Percentiles rank a stretch among this genome's conserved stretches.
phyloP scores from a whole-genome alignment of 2,329 filamentous ascomycete species.

The Cercospora sp. region DNA sequence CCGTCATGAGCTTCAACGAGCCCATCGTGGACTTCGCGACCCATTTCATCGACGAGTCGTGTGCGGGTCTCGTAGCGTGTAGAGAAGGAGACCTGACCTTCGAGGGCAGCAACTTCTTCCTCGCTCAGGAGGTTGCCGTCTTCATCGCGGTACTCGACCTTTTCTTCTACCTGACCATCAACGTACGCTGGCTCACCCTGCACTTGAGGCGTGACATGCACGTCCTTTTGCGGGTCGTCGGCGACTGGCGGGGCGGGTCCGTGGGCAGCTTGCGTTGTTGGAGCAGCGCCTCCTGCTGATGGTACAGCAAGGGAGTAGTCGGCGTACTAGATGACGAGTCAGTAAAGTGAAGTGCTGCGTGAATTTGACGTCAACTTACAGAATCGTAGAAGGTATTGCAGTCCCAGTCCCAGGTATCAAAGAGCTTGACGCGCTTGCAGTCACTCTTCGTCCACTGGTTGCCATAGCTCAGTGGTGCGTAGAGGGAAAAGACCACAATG shows the following conservation, averaged over 20 bases:
- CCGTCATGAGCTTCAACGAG: constrained; percentile 48
- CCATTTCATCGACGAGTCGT: constrained; percentile 73
- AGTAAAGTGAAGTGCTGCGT: background rate
- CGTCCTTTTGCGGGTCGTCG: constrained; percentile 40
- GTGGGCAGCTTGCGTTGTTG: constrained; percentile 34
- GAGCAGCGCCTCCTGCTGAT: constrained; percentile 26
- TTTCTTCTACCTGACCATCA: constrained; percentile 61
- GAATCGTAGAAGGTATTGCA: constrained; percentile 88
- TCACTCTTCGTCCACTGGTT: constrained; percentile 89
- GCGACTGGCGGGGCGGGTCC: constrained; percentile 40
- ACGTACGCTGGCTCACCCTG: constrained; percentile 31
- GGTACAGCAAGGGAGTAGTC: constrained; percentile 36
- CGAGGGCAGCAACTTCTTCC: constrained; percentile 77
- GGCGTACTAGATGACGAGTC: constrained; percentile 33
- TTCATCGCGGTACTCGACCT: constrained; percentile 91
- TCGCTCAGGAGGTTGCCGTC: constrained; percentile 84
- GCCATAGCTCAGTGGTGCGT: constrained; percentile 86
- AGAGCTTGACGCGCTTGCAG: constrained; percentile 83
- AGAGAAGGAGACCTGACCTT: constrained; percentile 93
- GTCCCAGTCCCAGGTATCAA: constrained; percentile 93
- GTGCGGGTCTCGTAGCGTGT: constrained; percentile 96
- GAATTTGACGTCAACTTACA: constrained; percentile 62
- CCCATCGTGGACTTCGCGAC: constrained; percentile 68
- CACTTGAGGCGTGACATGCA: constrained; percentile 39
- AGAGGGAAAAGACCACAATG: constrained; percentile 77